A percentile compares a stretch with the other conserved stretches of the same genome.
These are phyloP conservation scores for Phalaenopsis aphrodite DNA, from an alignment of 106 monocot species.

Conservation along the genomic window DNA sequence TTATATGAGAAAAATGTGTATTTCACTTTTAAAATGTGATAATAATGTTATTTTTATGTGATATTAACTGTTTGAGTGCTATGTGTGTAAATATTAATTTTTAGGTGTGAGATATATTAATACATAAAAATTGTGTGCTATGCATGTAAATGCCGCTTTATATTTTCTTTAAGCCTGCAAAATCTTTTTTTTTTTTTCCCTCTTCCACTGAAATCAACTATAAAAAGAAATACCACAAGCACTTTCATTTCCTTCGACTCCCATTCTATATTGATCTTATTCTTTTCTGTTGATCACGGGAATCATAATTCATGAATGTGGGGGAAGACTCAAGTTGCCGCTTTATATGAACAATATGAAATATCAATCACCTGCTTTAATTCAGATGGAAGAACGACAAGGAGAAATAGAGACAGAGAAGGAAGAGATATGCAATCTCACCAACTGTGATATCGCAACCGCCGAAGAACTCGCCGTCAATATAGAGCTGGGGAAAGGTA, in stretches of 20 bases:
- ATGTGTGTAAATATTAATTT: no score
- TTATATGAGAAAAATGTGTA: no score
- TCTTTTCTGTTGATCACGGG: neutral
- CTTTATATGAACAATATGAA: no score
- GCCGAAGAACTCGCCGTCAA: constrained; percentile 90
- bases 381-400: neutral
- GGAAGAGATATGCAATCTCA: constrained; percentile 8
- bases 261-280: neutral
- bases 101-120: no score
- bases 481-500: constrained; percentile 93
- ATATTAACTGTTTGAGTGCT: no score
- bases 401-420: neutral
- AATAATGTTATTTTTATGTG: no score
- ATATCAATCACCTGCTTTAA: neutral
- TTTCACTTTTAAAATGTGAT: no score
- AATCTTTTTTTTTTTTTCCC: neutral
- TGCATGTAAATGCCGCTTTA: no score
- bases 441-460: constrained; percentile 91
- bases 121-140: no score
- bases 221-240: neutral
- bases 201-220: neutral
- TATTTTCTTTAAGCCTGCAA: no score
- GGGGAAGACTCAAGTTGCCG: no score
- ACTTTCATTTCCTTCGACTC: neutral
- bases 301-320: neutral